Evolutionary conservation across 179 eudicot species (phyloP).

Genomic region (Nepenthes alata): DNA sequence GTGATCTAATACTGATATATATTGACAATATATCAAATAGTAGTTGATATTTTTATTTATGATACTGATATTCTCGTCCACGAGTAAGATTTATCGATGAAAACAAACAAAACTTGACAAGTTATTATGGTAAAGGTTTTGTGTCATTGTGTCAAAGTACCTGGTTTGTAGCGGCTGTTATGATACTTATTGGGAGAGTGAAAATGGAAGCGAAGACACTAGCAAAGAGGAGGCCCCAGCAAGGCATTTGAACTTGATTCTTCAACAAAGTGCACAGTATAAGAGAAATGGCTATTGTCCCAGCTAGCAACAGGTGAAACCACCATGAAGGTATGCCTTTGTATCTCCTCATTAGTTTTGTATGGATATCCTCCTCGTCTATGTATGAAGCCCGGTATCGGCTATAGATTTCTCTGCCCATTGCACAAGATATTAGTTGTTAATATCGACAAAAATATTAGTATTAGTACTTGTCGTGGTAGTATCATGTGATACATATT

Average conservation of each 20-base stretch:
- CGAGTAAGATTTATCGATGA: too few relatives aligned
- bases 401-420: conserved; percentile 61
- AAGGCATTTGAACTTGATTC: conserved; percentile 67
- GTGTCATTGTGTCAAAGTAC: conserved; percentile 13
- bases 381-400: conserved; percentile 53
- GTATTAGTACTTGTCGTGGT: too few relatives aligned
- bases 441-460: too few relatives aligned
- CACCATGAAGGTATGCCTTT: conserved; percentile 88
- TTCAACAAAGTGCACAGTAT: conserved; percentile 49
- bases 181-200: conserved; percentile 94
- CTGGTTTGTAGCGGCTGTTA: conserved; percentile 92
- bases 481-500: too few relatives aligned
- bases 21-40: too few relatives aligned
- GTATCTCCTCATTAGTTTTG: conserved; percentile 70
- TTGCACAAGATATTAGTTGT: background rate
- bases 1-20: too few relatives aligned
- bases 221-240: conserved; percentile 85
- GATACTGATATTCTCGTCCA: too few relatives aligned
- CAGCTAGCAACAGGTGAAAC: conserved; percentile 55
- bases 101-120: too few relatives aligned
- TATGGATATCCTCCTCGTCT: conserved; percentile 70
- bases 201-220: conserved; percentile 57
- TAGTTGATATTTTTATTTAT: too few relatives aligned
- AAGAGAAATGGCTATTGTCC: conserved; percentile 41
- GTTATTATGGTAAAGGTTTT: too few relatives aligned